A percentile compares a stretch with the other conserved stretches of the same genome.
Conservation (phyloP, 2,329 filamentous ascomycete genomes). For the Trichoderma semiorbis region DNA sequence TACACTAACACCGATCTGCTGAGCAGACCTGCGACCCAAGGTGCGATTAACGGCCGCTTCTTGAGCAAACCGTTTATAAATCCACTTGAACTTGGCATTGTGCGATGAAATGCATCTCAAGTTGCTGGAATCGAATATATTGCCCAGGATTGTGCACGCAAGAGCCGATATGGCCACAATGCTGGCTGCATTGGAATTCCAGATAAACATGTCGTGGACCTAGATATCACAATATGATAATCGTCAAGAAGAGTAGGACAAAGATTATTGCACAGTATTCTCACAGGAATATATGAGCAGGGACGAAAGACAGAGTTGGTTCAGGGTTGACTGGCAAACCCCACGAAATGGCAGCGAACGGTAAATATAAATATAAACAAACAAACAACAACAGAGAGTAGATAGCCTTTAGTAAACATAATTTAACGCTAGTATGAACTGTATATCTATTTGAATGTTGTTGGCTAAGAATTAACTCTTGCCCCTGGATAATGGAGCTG, state of each 20-base stretch:
- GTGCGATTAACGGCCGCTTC: not conserved
- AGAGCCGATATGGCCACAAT: not conserved
- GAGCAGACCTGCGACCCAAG: not conserved
- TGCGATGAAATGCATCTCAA: not conserved
- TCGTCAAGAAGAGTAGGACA: not conserved
- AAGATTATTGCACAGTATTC: not conserved
- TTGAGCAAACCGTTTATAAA: not conserved
- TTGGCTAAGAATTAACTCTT: not conserved
- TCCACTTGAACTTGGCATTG: not conserved
- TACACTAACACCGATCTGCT: not conserved
- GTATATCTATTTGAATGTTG: not conserved
- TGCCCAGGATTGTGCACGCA: not conserved
- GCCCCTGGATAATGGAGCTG: not conserved
- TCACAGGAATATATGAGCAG: not conserved
- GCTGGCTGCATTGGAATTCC: not conserved
- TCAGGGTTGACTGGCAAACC: not conserved
- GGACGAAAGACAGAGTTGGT: not conserved
- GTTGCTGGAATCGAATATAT: not conserved
- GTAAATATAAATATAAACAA: not conserved
- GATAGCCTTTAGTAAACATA: not conserved
- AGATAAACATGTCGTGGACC: not conserved
- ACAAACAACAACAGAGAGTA: not conserved
- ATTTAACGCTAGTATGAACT: not conserved
- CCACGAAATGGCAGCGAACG: not conserved
- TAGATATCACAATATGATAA: not conserved